phyloP scores from a whole-genome alignment of 305 asterid genomes.

The Stenogyne calaminthoides region DNA sequence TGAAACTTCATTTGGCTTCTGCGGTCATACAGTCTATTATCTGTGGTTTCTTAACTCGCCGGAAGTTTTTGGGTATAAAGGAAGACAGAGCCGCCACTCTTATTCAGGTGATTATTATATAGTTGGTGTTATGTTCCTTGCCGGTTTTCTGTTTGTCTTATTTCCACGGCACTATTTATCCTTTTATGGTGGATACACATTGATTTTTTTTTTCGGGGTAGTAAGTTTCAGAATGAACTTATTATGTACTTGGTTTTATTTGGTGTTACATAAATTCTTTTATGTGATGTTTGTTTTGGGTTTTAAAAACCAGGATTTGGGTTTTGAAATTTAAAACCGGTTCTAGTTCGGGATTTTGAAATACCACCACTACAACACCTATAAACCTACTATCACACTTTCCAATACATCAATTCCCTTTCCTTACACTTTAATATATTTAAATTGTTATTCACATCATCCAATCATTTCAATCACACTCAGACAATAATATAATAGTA shows the following conservation, averaged over 20 bases:
- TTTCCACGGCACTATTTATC: neutral
- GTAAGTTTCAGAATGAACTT: neutral
- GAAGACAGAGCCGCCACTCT: slow-evolving; percentile 77
- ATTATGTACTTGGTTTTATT: neutral
- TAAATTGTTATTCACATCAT: too few relatives aligned
- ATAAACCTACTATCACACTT: too few relatives aligned
- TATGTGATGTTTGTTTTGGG: too few relatives aligned
- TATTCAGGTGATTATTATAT: slow-evolving; percentile 78
- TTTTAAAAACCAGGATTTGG: too few relatives aligned
- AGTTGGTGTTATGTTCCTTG: slow-evolving; percentile 22
- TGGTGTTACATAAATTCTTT: slow-evolving; percentile 16
- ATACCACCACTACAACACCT: too few relatives aligned
- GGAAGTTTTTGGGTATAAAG: slow-evolving; percentile 54
- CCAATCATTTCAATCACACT: too few relatives aligned
- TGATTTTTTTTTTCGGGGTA: neutral
- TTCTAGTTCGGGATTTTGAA: too few relatives aligned
- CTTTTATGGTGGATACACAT: slow-evolving; percentile 13
- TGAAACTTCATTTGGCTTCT: slow-evolving; percentile 64
- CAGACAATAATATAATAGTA: too few relatives aligned
- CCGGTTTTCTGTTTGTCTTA: slow-evolving; percentile 9
- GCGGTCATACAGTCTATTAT: slow-evolving; percentile 63
- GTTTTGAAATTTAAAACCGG: too few relatives aligned
- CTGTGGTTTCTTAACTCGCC: slow-evolving; percentile 79
- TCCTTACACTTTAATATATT: too few relatives aligned
- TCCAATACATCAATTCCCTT: too few relatives aligned